A percentile compares a stretch with the other conserved stretches of the same genome.
Evolutionary conservation across 352 stramenopile genomes (phyloP).

Genomic region (Globisporangium paroecandrum): DNA sequence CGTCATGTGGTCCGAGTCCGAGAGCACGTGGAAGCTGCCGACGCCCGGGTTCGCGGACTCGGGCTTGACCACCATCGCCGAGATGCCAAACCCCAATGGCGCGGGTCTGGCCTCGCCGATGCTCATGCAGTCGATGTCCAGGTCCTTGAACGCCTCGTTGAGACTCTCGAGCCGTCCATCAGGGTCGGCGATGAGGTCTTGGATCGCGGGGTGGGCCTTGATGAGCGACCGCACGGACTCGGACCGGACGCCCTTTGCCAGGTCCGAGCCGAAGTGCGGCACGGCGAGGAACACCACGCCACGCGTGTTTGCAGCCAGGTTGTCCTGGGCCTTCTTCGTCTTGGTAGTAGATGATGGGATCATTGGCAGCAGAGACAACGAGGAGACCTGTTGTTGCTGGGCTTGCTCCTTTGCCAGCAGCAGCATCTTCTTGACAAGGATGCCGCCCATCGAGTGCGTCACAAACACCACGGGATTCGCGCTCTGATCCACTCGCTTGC

Average conservation of each 20-base stretch:
- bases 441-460: slow-evolving; percentile 85
- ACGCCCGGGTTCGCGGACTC: slow-evolving; percentile 71
- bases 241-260: slow-evolving; percentile 61
- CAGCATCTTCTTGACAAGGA: slow-evolving; percentile 86
- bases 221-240: slow-evolving; percentile 68
- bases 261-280: slow-evolving; percentile 78
- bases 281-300: slow-evolving; percentile 80
- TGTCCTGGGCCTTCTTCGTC: slow-evolving; percentile 4
- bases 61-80: slow-evolving; percentile 71
- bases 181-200: slow-evolving; percentile 53
- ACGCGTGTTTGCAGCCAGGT: slow-evolving; percentile 39
- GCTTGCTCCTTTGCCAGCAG: slow-evolving; percentile 35
- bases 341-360: background rate
- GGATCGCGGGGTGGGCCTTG: slow-evolving; percentile 69
- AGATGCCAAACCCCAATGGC: slow-evolving; percentile 66
- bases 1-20: slow-evolving; percentile 77
- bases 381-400: background rate
- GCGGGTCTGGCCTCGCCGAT: slow-evolving; percentile 57
- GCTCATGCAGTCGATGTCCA: slow-evolving; percentile 72
- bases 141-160: slow-evolving; percentile 61
- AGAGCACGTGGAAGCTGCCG: slow-evolving; percentile 61
- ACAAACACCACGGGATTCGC: slow-evolving; percentile 73
- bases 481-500: slow-evolving; percentile 6
- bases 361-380: background rate
- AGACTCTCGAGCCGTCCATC: slow-evolving; percentile 58